Base-by-base conservation (phyloP, 1,284 basidiomycete species). In the Mycosarcoma maydis region DNA sequence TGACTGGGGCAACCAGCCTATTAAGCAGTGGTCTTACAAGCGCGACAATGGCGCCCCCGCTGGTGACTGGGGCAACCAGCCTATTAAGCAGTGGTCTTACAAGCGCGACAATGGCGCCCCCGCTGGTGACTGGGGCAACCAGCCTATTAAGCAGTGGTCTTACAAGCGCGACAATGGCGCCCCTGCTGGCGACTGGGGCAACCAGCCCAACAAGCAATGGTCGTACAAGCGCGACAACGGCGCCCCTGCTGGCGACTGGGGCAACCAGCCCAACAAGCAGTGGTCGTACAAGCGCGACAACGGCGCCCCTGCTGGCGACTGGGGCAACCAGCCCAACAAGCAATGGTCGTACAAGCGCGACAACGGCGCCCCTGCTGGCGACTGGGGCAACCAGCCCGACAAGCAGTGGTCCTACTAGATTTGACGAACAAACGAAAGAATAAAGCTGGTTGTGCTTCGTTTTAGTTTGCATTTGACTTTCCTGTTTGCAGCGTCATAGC, bases 91-190 rank as follows among this genome's bases (percentile, higher is more conserved):
- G 32, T 61, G 17, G 17, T 30, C 24, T 6, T 61, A 57, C 37
- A 58, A 58, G 61, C 60, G 60, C 14, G 47, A 30, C 23, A 38
- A 45, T 33, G 60, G 38, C 11, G 53, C 60, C n/a, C 53, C 60
- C 24, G 37, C 58, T 14, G 46, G n/a, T 22, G 58, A 61, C 46
- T 61, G 17, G 14, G 58, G 58, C 17, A 8, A 36, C 4, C 32
- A 43, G 24, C 50, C 40, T 26, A 34, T 16, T 16, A 34, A 34
- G 33, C 33, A 34, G 33, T 34, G 10, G 13, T 34, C 33, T 3
- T 37, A 37, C 19, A 20, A 61, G 52, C 54, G 54, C 26, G 43
- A 49, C 41, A 50, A 55, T 29, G 62, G 22, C 23, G 52, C 47
- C 16, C 58, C 52, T 8, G 19, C 62, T n/a, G 55, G 34, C 7